Evolutionary conservation across 148 eudicot genomes (phyloP), one percentile per base, ranked within the genome.

Genomic region (Cornus suecica): DNA sequence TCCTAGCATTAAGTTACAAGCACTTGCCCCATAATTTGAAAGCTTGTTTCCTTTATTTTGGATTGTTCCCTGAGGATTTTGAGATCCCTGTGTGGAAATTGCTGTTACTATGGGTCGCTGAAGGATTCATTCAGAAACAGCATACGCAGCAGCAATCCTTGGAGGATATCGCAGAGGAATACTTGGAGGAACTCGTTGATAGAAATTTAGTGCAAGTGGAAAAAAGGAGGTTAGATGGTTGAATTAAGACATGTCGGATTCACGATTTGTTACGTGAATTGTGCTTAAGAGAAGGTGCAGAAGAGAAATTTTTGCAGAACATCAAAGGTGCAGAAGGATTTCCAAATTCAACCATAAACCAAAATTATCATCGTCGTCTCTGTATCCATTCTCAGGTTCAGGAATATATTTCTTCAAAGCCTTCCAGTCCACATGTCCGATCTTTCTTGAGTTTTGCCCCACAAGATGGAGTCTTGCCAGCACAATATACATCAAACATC

Each of bases 201-300:
- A 74, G 73, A 51, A 79, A 70, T 51, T 70, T 79, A 15, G 69
- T 79, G 16, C 63, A 67, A 34, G 78, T 29, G 0, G 74, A 41
- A 8, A 74, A 63, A 32, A 69, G 66, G 16, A 62, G 69, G 27
- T 22, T 2, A 15, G 69, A 63, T 32, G 71, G 71, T 26, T 34
- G 60, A 16, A 72, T 80, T 16, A 76, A 76, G 71, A 69, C 68
- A 0, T 80, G 79, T 41, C 60, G 76, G 4, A 65, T 80, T 27
- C 79, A 80, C 60, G 79, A 80, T n/a, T 29, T 76, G 62, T 68
- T 80, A 27, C 79, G 77, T 51, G 83, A 80, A 23, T 69, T 80
- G 20, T 80, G 83, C 67, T 60, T 64, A 20, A 32, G 67, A 22
- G 67, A 70, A 58, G 75, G 72, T 20, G 42, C n/a, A 37, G 74